phyloP scores from a whole-genome alignment of 2,329 filamentous ascomycete species.

The Cercospora sp. region DNA sequence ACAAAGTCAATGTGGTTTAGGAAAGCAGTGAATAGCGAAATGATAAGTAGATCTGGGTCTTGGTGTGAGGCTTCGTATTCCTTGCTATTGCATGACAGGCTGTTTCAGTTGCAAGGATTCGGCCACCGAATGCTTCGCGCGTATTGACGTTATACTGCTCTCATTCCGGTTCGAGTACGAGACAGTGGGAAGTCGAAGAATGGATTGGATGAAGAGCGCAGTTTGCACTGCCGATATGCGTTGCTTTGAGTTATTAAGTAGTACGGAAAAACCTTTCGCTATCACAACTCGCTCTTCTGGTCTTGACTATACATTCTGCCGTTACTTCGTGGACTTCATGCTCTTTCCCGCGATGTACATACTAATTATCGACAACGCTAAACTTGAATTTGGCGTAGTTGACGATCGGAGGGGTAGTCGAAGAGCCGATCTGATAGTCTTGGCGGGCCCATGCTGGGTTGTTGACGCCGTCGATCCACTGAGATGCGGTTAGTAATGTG shows the following conservation, averaged over 20 bases:
- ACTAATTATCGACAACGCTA: slow-evolving; percentile 16
- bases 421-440: slow-evolving; percentile 50
- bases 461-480: slow-evolving; percentile 89
- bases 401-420: slow-evolving; percentile 25
- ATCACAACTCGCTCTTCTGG: slow-evolving; percentile 13
- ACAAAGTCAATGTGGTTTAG: neutral
- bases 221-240: neutral
- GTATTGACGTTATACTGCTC: neutral
- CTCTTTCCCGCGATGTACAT: neutral
- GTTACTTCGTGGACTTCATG: slow-evolving; percentile 12
- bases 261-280: neutral
- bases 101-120: neutral
- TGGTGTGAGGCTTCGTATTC: neutral
- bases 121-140: neutral
- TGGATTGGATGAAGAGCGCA: neutral
- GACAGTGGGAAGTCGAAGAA: neutral
- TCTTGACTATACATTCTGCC: slow-evolving; percentile 1
- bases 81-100: neutral
- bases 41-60: neutral
- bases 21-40: neutral
- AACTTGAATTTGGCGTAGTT: slow-evolving; percentile 32
- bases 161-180: neutral
- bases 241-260: neutral
- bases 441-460: slow-evolving; percentile 83
- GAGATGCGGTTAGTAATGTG: neutral